Evolutionary conservation across 495 filamentous ascomycete species (phyloP), one percentile per base, ranked within the genome.

Genomic region (Podospora tetraspora): DNA sequence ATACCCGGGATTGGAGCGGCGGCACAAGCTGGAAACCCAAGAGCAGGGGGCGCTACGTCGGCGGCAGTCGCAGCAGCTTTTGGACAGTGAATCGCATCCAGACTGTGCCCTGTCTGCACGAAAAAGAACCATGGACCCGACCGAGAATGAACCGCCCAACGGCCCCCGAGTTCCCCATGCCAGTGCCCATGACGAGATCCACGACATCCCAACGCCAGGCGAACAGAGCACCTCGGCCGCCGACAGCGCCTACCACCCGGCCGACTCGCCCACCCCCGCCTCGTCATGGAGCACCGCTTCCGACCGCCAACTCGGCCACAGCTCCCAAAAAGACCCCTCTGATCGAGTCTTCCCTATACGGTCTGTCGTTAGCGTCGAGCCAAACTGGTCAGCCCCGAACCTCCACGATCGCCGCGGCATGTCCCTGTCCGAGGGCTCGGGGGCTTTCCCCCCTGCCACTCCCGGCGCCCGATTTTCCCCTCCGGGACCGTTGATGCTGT

Each of bases 321-420:
- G 70, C 43, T 63, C 59, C 64, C 34, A 68, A 25, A 69, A 76
- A n/a, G 80, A 81, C 58, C 72, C 71, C 25, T 77, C 82, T 10
- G 91, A 94, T 71, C 85, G 90, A 27, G 89, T 96, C 23, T 96
- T 93, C 67, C 92, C 92, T 13, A 90, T 96, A n/a, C 86, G 90
- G 43, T 94, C 90, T 13, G 88, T 91, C 27, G 85, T 96, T 25
- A 91, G 88, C 11, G 89, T 96, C 29, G 88, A 91, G 70, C 84
- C 89, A 5, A 32, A 79, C 3, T 72, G 80, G 27, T 79, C 83
- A 9, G 83, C 78, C 24, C 69, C 73, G 59, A 66, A 57, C 43
- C 16, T n/a, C 43, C 6, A 52, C 22, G 69, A 78, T 68, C 69
- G 60, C 19, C 70, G 72, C 25, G 63, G 68, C 57, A 29, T 63